Percentiles rank a stretch among this genome's conserved stretches.
Evolutionary conservation across 108 stramenopile genomes (phyloP).

Genomic region (Nitzschia putrida): DNA sequence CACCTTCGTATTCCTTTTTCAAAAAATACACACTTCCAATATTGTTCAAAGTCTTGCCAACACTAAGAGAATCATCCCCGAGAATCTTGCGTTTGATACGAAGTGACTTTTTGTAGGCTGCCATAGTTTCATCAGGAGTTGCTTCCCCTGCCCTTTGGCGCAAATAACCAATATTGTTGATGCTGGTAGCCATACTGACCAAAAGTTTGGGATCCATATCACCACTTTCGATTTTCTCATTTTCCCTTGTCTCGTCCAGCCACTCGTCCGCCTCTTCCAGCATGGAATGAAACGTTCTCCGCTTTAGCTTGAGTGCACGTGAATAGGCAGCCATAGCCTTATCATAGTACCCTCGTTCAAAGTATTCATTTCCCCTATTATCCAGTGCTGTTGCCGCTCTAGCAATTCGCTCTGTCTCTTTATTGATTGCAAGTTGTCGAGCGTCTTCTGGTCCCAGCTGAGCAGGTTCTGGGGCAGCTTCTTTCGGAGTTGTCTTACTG

Average conservation of each 20-base stretch:
- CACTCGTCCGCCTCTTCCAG: conserved; percentile 30
- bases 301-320: conserved; percentile 51
- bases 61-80: conserved; percentile 64
- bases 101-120: conserved; percentile 61
- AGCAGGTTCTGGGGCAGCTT: background rate
- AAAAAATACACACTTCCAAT: conserved; percentile 70
- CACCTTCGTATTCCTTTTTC: conserved; percentile 50
- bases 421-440: conserved; percentile 9
- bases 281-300: conserved; percentile 38
- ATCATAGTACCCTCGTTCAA: conserved; percentile 55
- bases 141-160: conserved; percentile 57
- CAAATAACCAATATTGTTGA: conserved; percentile 69
- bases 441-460: background rate
- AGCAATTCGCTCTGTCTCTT: conserved; percentile 35
- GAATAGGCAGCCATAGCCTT: conserved; percentile 54
- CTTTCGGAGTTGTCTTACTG: background rate
- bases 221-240: conserved; percentile 10
- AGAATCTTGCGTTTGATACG: conserved; percentile 57
- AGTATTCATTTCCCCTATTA: conserved; percentile 47
- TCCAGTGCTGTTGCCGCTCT: conserved; percentile 55
- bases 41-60: conserved; percentile 74
- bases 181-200: conserved; percentile 64
- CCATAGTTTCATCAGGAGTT: conserved; percentile 56
- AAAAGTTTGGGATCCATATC: conserved; percentile 31
- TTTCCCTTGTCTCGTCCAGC: conserved; percentile 6